Conservation (phyloP, 1,139 yeast genomes). For the Debaryomyces sp. region DNA sequence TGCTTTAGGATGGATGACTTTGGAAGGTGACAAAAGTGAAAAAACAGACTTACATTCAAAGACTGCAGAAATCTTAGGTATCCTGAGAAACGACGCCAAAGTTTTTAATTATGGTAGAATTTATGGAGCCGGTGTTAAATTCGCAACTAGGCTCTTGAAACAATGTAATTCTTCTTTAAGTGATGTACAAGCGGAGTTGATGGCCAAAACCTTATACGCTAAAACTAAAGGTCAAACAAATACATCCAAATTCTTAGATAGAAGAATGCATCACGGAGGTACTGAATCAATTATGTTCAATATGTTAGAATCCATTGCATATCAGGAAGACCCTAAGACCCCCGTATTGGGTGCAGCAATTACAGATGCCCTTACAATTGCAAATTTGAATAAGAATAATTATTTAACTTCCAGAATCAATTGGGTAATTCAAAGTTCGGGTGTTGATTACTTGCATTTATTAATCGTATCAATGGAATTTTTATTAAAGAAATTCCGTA, state of each 20-base stretch:
- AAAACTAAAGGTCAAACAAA: constrained; percentile 77
- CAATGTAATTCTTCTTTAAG: constrained; percentile 75
- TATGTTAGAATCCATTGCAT: constrained; percentile 84
- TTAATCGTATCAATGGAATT: constrained; percentile 88
- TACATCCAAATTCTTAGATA: constrained; percentile 28
- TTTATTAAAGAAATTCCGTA: constrained; percentile 59
- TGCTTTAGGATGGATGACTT: constrained; percentile 98
- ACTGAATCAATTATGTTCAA: constrained; percentile 92
- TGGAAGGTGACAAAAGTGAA: constrained; percentile 89
- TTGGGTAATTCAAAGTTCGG: constrained; percentile 98
- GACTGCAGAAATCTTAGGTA: constrained; percentile 88
- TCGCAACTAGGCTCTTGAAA: constrained; percentile 79
- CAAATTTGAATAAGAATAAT: constrained; percentile 63
- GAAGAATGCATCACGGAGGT: constrained; percentile 79
- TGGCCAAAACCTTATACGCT: constrained; percentile 70
- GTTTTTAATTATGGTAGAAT: constrained; percentile 95
- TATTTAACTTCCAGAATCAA: constrained; percentile 90
- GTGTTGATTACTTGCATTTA: constrained; percentile 92
- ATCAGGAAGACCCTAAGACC: constrained; percentile 79
- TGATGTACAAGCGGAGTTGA: constrained; percentile 68
- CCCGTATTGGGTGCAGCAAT: constrained; percentile 95
- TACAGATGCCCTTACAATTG: constrained; percentile 75
- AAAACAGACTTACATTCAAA: constrained; percentile 95
- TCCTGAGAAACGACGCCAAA: constrained; percentile 89
- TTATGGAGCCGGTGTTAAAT: constrained; percentile 94